Conservation (phyloP, 345 rosid genomes). For the Eucalyptus victrix region DNA sequence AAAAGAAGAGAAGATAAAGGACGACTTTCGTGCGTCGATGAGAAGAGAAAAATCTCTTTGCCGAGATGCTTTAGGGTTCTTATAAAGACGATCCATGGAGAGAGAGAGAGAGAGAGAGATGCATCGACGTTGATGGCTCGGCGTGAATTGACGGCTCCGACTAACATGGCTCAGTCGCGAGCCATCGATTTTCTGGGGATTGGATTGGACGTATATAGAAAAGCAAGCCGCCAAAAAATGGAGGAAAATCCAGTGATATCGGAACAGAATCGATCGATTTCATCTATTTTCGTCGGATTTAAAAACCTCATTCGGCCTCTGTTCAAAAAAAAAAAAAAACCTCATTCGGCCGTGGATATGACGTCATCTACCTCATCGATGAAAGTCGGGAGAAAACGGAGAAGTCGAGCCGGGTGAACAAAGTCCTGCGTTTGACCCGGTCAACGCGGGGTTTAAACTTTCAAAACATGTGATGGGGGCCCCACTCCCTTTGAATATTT, state of each 20-base stretch:
- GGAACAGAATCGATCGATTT: background rate
- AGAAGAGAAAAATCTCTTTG: background rate
- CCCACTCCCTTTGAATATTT: background rate
- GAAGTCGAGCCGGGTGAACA: background rate
- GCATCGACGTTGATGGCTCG: slow-evolving; percentile 2
- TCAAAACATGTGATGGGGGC: background rate
- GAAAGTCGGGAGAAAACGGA: background rate
- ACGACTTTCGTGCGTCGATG: background rate
- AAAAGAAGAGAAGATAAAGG: slow-evolving; percentile 6
- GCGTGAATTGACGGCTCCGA: slow-evolving; percentile 11
- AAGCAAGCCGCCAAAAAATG: background rate
- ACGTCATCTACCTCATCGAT: background rate
- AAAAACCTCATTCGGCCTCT: background rate
- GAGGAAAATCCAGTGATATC: background rate
- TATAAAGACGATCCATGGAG: slow-evolving; percentile 1
- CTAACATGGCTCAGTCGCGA: slow-evolving; percentile 1
- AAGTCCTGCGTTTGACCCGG: background rate
- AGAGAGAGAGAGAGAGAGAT: background rate
- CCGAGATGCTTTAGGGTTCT: slow-evolving; percentile 9
- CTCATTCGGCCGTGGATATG: no score
- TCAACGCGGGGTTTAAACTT: background rate
- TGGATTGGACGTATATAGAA: background rate
- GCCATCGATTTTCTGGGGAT: background rate
- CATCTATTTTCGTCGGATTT: background rate
- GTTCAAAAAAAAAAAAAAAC: no score